phyloP scores from a whole-genome alignment of 768 basidiomycete species.

The Lentinus brumalis region DNA sequence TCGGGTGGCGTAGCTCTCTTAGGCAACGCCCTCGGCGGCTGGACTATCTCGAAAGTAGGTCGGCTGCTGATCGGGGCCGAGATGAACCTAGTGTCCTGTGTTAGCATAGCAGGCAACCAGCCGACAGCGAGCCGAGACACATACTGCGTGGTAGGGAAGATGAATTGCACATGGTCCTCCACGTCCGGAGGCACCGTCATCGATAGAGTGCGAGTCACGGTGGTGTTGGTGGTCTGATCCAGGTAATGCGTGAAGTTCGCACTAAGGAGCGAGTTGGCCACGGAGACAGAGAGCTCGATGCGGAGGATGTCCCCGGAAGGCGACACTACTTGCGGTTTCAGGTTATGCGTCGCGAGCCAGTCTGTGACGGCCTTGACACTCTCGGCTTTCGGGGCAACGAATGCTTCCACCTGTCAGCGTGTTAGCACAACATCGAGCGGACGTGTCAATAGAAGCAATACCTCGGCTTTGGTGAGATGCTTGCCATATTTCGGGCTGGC shows the following conservation, averaged over 20 bases:
- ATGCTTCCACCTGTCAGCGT: conserved; percentile 25
- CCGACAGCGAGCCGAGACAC: background rate
- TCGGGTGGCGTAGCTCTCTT: background rate
- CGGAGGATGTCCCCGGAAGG: conserved; percentile 39
- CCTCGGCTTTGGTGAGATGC: conserved; percentile 41
- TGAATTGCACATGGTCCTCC: conserved; percentile 31
- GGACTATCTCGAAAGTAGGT: background rate
- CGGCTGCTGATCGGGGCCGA: background rate
- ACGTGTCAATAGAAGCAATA: conserved; percentile 13
- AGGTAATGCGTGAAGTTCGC: conserved; percentile 37
- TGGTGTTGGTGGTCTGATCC: conserved; percentile 29
- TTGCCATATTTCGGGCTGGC: conserved; percentile 38
- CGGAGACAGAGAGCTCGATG: conserved; percentile 31
- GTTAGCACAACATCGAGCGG: background rate
- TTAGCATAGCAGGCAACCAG: background rate
- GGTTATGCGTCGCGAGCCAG: conserved; percentile 32
- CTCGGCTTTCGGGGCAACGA: conserved; percentile 30
- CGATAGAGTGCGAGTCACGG: conserved; percentile 36
- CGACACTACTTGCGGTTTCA: conserved; percentile 26
- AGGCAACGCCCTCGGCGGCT: conserved; percentile 1
- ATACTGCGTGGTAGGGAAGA: conserved; percentile 35
- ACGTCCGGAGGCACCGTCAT: conserved; percentile 39
- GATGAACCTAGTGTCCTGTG: background rate
- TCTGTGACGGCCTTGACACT: conserved; percentile 27
- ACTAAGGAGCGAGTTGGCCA: conserved; percentile 37